Base-by-base conservation (phyloP, 495 filamentous ascomycete genomes). In the Trichoderma orchidacearum region DNA sequence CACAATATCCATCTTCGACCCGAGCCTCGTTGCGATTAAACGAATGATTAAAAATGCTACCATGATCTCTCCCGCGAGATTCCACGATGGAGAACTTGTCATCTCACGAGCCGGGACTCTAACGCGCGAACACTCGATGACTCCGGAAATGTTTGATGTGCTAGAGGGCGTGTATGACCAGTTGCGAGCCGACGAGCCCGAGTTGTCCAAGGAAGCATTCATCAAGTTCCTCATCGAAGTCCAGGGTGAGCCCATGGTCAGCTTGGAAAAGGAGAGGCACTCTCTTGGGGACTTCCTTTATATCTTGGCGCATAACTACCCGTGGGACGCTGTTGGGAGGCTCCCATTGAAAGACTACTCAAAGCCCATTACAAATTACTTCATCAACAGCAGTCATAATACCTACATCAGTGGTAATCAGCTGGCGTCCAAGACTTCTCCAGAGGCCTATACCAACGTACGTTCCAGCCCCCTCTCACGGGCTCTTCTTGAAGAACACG, bases 371-470 rank as follows among this genome's bases (percentile, higher is more conserved):
- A 87, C 83, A 59, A 87, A 89, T 60, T 97, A 96, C 71, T 96
- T 89, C 64, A 87, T 97, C 60, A 92, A 83, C 51, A 88, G 83
- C 56, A 92, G 87, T 61, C 90, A 95, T 69, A 72, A 72, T 36
- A 96, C 92, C 0, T 97, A 96, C 64, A 75, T 97, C 59, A 85
- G 85, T 0, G 93, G 92, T 0, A 89, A 96, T 62, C 92, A 96
- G 68, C 73, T 94, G 8, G 86, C 83, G 35, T 87, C 89, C 41
- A 80, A 85, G 53, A 82, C 87, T 45, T 90, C 85, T 28, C 82
- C 85, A 5, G 85, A 89, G 53, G 83, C 86, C 15, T 97, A 96
- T 67, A 85, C 80, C 56, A 81, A 81, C 63, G 89, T 89, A 66
- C 17, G 15, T 21, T n/a, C 21, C 6, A 12, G 12, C n/a, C n/a